Percentiles rank a stretch among this genome's conserved stretches.
Conservation (phyloP, 805 yeast genomes). For the Barnettozyma californica region DNA sequence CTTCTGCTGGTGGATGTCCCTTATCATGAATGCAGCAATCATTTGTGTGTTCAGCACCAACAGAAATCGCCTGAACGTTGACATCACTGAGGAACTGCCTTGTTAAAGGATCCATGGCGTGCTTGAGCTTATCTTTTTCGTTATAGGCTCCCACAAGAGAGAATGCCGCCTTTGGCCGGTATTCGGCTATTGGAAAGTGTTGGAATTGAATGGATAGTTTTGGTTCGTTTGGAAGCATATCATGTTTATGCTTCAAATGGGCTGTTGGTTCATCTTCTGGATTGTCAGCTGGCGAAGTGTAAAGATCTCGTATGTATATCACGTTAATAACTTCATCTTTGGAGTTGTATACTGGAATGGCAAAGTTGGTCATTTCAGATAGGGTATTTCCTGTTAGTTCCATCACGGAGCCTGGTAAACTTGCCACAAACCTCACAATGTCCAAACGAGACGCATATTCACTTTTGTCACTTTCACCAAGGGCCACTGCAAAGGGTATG, state of each 20-base stretch:
- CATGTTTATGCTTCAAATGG: conserved; percentile 28
- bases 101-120: conserved; percentile 32
- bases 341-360: conserved; percentile 33
- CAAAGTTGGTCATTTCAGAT: conserved; percentile 44
- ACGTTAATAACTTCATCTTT: conserved; percentile 17
- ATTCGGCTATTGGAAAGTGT: conserved; percentile 64
- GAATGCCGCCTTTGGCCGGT: conserved; percentile 32
- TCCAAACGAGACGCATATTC: conserved; percentile 39
- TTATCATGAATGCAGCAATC: conserved; percentile 50
- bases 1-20: background rate
- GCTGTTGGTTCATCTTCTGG: conserved; percentile 15
- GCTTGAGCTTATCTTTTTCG: conserved; percentile 35
- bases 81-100: conserved; percentile 36
- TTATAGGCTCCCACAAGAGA: conserved; percentile 36
- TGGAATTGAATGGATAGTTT: conserved; percentile 53
- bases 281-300: conserved; percentile 34
- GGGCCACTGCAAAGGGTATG: conserved; percentile 55
- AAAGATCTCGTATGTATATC: conserved; percentile 51
- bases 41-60: conserved; percentile 68
- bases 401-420: conserved; percentile 45
- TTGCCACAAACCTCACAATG: conserved; percentile 37
- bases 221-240: conserved; percentile 21
- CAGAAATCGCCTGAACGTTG: conserved; percentile 50
- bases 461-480: conserved; percentile 61
- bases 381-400: conserved; percentile 25